Evolutionary conservation across 257 asterid genomes (phyloP).

Genomic region (Nicotiana noctiflora): DNA sequence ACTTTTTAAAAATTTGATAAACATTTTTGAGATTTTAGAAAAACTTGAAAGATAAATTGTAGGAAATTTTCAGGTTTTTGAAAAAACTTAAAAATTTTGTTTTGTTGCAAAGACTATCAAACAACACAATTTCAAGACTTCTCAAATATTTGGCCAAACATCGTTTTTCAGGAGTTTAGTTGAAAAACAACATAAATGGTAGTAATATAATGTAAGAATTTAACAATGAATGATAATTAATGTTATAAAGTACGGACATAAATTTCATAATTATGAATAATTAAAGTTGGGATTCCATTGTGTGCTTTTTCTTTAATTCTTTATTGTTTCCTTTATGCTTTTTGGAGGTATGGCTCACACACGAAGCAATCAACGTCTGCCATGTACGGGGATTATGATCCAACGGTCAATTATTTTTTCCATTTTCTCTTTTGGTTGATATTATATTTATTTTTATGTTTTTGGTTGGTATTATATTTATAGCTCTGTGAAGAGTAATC

Average conservation of each 20-base stretch:
- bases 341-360: background rate
- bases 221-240: background rate
- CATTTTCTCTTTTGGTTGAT: background rate
- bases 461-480: background rate
- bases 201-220: background rate
- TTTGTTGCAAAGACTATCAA: background rate
- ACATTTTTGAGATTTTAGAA: background rate
- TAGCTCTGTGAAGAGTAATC: background rate
- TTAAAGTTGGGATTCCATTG: conserved; percentile 20
- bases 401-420: background rate
- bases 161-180: background rate
- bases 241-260: background rate
- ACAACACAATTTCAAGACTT: background rate
- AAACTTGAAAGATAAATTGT: too few relatives aligned
- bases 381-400: background rate
- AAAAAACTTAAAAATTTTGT: background rate
- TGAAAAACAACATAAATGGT: background rate
- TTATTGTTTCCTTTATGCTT: background rate
- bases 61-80: background rate
- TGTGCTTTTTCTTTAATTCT: conserved; percentile 4
- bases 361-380: background rate
- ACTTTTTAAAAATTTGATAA: background rate
- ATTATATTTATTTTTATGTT: background rate
- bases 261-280: conserved; percentile 3
- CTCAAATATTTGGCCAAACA: background rate